These are phyloP conservation scores for Usnea hakonensis DNA, from an alignment of 495 filamentous ascomycete species.

Conservation along the genomic window DNA sequence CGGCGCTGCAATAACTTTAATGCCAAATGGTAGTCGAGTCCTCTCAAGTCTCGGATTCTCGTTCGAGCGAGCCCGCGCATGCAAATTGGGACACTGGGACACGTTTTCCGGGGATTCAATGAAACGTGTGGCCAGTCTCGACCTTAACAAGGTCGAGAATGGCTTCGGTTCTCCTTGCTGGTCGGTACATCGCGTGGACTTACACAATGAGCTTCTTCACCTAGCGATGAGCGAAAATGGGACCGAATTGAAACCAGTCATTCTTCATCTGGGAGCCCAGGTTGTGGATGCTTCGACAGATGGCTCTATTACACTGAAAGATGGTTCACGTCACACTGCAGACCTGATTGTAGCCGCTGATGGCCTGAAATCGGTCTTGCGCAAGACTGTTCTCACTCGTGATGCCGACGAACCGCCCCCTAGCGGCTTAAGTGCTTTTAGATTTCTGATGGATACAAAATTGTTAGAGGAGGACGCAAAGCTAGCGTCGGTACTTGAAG, in stretches of 20 bases:
- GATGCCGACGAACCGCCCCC: constrained; percentile 29
- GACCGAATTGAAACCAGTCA: constrained; percentile 29
- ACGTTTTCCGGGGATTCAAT: constrained; percentile 20
- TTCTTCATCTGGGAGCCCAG: constrained; percentile 28
- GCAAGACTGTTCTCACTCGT: constrained; percentile 20
- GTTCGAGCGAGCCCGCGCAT: constrained; percentile 30
- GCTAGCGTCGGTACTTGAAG: constrained; percentile 24
- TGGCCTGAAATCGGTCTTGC: constrained; percentile 36
- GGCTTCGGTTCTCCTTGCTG: constrained; percentile 29
- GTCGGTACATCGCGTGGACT: constrained; percentile 47
- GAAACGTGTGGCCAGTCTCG: constrained; percentile 13
- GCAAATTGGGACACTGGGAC: not conserved
- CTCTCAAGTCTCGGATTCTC: constrained; percentile 43
- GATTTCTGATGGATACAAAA: constrained; percentile 38
- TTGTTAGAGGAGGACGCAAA: constrained; percentile 32
- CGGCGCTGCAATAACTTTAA: constrained; percentile 47
- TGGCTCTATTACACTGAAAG: constrained; percentile 32
- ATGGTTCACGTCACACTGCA: constrained; percentile 25
- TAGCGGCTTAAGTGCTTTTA: constrained; percentile 31
- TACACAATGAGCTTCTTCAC: constrained; percentile 40
- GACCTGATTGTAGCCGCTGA: constrained; percentile 47
- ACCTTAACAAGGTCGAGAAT: constrained; percentile 19
- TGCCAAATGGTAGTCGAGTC: constrained; percentile 43
- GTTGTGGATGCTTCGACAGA: constrained; percentile 31
- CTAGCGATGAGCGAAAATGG: constrained; percentile 31